These are phyloP conservation scores for Knufia petricola DNA, from an alignment of 2,329 filamentous ascomycete genomes.

Conservation along the genomic window DNA sequence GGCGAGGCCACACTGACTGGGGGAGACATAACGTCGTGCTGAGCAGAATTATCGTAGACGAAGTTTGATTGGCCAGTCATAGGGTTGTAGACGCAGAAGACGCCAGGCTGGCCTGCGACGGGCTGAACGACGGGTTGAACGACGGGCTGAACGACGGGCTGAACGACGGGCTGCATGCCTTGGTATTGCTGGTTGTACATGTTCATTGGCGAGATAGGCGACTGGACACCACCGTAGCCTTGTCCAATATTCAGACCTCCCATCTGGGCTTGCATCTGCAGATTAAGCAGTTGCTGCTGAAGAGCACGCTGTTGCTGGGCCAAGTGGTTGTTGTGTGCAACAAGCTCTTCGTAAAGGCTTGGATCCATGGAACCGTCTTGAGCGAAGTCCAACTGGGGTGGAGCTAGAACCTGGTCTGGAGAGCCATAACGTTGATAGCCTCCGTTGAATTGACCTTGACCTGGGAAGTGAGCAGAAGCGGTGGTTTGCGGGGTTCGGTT, in stretches of 20 bases:
- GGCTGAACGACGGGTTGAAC: constrained; percentile 55
- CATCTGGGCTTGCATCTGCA: constrained; percentile 75
- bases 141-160: constrained; percentile 51
- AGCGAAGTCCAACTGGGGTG: constrained; percentile 65
- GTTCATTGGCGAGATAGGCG: constrained; percentile 45
- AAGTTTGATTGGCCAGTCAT: constrained; percentile 76
- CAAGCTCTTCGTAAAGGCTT: constrained; percentile 73
- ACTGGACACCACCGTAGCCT: constrained; percentile 31
- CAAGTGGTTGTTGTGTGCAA: constrained; percentile 84
- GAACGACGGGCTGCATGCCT: constrained; percentile 54
- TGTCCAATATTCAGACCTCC: constrained; percentile 59
- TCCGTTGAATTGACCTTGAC: constrained; percentile 32
- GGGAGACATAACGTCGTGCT: constrained; percentile 33
- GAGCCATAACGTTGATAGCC: constrained; percentile 54
- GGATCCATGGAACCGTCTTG: constrained; percentile 70
- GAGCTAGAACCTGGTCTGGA: constrained; percentile 79
- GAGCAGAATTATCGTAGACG: constrained; percentile 59
- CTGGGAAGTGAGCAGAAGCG: constrained; percentile 44
- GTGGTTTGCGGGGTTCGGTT: constrained; percentile 50
- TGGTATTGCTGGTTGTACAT: constrained; percentile 59
- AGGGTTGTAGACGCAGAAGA: constrained; percentile 78
- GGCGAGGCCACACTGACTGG: constrained; percentile 23
- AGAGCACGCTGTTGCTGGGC: constrained; percentile 91
- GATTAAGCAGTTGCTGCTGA: constrained; percentile 79
- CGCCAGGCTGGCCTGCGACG: constrained; percentile 59